phyloP scores from a whole-genome alignment of 2,329 filamentous ascomycete genomes.

The Shiraia bambusicola region DNA sequence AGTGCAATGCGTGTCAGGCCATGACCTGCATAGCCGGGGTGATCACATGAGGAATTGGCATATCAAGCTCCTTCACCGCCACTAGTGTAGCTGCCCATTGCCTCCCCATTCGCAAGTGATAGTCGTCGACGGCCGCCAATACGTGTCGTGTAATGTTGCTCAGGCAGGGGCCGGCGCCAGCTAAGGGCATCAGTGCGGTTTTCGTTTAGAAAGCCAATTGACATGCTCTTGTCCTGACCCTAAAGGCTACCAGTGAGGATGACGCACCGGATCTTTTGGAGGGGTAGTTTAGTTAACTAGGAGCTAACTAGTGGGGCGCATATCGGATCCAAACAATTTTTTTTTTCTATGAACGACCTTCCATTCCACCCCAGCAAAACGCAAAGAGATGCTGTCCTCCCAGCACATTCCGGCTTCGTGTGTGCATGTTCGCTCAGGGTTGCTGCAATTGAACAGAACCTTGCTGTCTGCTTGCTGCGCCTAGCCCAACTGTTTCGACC shows the following conservation, averaged over 20 bases:
- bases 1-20: conserved; percentile 11
- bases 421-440: conserved; percentile 13
- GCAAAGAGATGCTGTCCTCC: conserved; percentile 15
- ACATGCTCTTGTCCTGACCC: conserved; percentile 8
- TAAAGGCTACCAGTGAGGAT: conserved; percentile 23
- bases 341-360: conserved; percentile 27
- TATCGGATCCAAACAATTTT: conserved; percentile 30
- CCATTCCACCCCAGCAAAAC: conserved; percentile 16
- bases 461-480: conserved; percentile 33
- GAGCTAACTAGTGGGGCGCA: conserved; percentile 23
- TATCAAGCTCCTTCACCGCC: conserved; percentile 23
- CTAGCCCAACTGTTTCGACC: conserved; percentile 29
- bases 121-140: conserved; percentile 19
- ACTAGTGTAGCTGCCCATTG: conserved; percentile 13
- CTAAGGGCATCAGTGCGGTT: conserved; percentile 22
- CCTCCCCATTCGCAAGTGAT: conserved; percentile 19
- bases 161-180: conserved; percentile 18
- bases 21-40: conserved; percentile 15
- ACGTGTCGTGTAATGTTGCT: conserved; percentile 27
- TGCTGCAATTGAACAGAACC: conserved; percentile 13
- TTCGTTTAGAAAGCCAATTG: conserved; percentile 32
- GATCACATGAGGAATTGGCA: conserved; percentile 22
- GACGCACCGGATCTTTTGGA: conserved; percentile 30
- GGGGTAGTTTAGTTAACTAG: too few species aligned
- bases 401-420: conserved; percentile 14